Base-by-base conservation (phyloP, 805 yeast species). In the Lipomyces yamanashiensis region DNA sequence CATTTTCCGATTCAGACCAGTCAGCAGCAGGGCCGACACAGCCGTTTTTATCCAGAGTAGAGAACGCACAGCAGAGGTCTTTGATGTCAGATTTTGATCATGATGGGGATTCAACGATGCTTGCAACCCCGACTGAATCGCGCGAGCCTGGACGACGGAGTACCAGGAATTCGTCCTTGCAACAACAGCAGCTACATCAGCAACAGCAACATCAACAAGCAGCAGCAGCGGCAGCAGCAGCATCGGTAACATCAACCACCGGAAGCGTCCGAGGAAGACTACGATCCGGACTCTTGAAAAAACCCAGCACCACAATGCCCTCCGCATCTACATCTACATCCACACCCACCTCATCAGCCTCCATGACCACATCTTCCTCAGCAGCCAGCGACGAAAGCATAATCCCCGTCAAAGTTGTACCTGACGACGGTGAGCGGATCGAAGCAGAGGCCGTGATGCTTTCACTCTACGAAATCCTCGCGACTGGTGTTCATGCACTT, bases 401-500 rank as follows among this genome's bases (percentile, higher is more conserved):
- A 2, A 36, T 43, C 2, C 47, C 50, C 2, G 47, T 62, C 34
- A 61, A 62, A 39, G 59, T 65, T 7, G 64, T 59, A 1, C 50
- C 62, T 7, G 68, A 65, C 43, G 68, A 64, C 53, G 56, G 53
- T 17, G 68, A 64, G 49, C 28, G 69, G 6, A 51, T 64, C 19
- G 68, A 65, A 33, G 65, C 67, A 17, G 69, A 66, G 28, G 50
- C 59, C 33, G 47, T 47, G 39, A 58, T 61, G 64, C 53, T 68
- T 17, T 61, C 65, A 36, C 36, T 67, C n/a, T 63, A 63, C 58
- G 60, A 61, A 44, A 44, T 59, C 10, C 45, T 71, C n/a, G 71
- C 71, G 12, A 19, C 44, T 15, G 72, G 63, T 21, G 33, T 47
- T 21, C 43, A 55, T 9, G 62, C 66, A 28, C 58, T 71, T 33